Evolutionary conservation across 257 asterid species (phyloP), one percentile per base, ranked within the genome.

Genomic region (Jacaranda mimosifolia): DNA sequence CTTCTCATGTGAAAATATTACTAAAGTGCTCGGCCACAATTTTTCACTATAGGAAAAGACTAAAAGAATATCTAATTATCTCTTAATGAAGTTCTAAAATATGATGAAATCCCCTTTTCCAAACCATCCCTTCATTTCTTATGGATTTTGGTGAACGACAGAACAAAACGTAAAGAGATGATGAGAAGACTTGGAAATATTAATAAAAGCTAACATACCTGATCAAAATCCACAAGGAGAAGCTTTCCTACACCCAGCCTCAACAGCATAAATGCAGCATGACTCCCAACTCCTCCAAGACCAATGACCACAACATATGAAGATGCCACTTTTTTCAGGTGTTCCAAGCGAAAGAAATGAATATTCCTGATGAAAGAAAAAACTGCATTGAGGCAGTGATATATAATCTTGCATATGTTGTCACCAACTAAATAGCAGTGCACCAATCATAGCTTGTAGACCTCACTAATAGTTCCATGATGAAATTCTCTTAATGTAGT

Each of bases 201-300:
- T 60, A 26, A 9, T 53, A 51, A 62, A 62, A 48, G 45, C 56
- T 11, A 74, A 80, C 59, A 32, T 65, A 95, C 99, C 98, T 93
- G 96, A 84, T 95, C 99, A 77, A 95, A 95, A 86, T 93, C 98
- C 52, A 95, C 94, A 68, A 95, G 98, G 11, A 95, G 97, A 49
- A 95, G 97, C 85, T 86, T 88, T 74, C 98, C 96, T 17, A 93
- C 91, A 42, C 99, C 97, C 13, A 97, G 93, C 79, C 99, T 89
- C 90, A 93, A 87, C 85, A 93, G 98, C 97, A 93, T 95, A 76
- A 93, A 85, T 46, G 99, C 99, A 80, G 97, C 99, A 89, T 95
- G 99, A 79, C 98, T 95, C 73, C 98, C 97, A 72, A 95, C 98
- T 72, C 99, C 99, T 57, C 99, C 98, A 80, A 95, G 99, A 76